Evolutionary conservation across 441 rosid genomes (phyloP).

Genomic region (Kokia cookei): DNA sequence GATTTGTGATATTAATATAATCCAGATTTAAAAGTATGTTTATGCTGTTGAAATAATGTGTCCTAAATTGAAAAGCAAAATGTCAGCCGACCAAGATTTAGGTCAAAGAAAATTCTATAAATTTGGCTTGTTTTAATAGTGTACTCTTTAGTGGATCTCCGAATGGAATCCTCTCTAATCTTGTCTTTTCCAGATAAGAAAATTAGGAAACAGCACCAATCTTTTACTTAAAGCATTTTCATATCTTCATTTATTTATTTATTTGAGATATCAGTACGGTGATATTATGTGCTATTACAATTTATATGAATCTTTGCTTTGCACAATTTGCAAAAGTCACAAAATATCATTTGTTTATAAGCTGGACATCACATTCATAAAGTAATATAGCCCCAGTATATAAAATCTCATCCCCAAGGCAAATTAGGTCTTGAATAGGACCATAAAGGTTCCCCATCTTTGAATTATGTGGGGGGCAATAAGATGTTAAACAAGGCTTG

Average conservation of each 20-base stretch:
- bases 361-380: not conserved
- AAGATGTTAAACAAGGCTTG: constrained; percentile 1
- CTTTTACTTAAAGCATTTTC: not conserved
- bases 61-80: constrained; percentile 8
- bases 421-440: constrained; percentile 40
- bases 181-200: constrained; percentile 20
- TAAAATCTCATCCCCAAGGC: constrained; percentile 15
- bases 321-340: not conserved
- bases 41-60: not conserved
- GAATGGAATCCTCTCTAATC: constrained; percentile 24
- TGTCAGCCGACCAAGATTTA: constrained; percentile 1
- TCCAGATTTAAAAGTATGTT: not conserved
- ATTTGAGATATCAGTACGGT: not conserved
- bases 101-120: not conserved
- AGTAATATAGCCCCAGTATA: not conserved
- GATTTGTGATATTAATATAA: too few relatives aligned
- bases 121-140: not conserved
- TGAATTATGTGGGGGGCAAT: constrained; percentile 5
- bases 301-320: not conserved
- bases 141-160: constrained; percentile 20
- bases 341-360: constrained; percentile 10
- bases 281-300: not conserved
- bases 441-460: constrained; percentile 3
- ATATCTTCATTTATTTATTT: not conserved
- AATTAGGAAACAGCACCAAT: constrained; percentile 31